Base-by-base conservation (phyloP, 2,329 filamentous ascomycete genomes). In the Aphanoascus verrucosus region DNA sequence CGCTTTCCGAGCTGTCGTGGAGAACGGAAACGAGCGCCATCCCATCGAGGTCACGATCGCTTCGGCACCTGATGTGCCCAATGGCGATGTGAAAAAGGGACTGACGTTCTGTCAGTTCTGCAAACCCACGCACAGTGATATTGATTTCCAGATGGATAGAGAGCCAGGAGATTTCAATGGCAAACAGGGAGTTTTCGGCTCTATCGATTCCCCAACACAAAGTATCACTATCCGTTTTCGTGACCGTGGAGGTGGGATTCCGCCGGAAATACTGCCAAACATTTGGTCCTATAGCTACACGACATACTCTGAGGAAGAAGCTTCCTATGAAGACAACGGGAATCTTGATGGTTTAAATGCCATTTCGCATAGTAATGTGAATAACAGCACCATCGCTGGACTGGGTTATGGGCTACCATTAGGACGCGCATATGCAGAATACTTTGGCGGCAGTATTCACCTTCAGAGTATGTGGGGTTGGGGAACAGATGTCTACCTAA, bases 221-320 rank as follows among this genome's bases (percentile, higher is more conserved):
- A 90, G 89, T 37, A 88, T 98, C 11, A 97, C 93, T 0, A 94
- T 98, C 61, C 83, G 93, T 20, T 96, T 98, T 61, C 84, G 93
- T 7, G 93, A 98, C 66, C 83, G 89, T n/a, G 93, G 93, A 48
- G 91, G 91, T 41, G 93, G 93, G 35, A 97, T 98, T 53, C 80
- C 83, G 0, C 87, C 90, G 0, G 86, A 90, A 14, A 84, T 93
- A 28, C 73, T 93, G 34, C 83, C 84, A 3, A 84, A 91, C 60
- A 90, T 98, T 55, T 98, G 93, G 90, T 90, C 89, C 5, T 98
- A 97, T 68, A 93, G 87, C 58, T 98, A 96, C 67, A 96, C 91
- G 17, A 98, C 93, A 0, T 97, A 97, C 69, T 84, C 81, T 54
- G 87, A 88, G 19, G 78, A 84, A 52, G 70, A 79, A 59, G 65